Evolutionary conservation across 257 asterid species (phyloP).

Genomic region (Nicotiana paniculata): DNA sequence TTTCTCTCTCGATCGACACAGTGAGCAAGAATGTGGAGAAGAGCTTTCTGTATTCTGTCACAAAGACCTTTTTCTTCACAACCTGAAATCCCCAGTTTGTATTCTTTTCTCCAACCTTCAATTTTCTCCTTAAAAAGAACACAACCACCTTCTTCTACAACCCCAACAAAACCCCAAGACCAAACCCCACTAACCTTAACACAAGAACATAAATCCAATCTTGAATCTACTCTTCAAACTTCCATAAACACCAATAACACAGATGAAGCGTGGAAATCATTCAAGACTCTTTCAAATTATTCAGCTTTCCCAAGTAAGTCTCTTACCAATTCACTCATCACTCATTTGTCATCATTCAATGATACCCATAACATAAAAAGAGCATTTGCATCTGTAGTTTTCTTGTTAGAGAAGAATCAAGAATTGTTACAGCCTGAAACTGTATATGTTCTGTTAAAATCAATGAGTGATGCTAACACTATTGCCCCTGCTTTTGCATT

Average conservation of each 20-base stretch:
- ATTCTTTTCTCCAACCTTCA: constrained; percentile 85
- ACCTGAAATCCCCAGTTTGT: constrained; percentile 52
- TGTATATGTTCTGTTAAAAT: constrained; percentile 48
- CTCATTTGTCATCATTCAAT: constrained; percentile 49
- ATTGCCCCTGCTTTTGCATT: constrained; percentile 84
- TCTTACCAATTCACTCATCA: constrained; percentile 58
- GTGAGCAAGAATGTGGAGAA: constrained; percentile 42
- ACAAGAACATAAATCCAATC: constrained; percentile 39
- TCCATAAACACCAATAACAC: constrained; percentile 48
- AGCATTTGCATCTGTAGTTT: constrained; percentile 72
- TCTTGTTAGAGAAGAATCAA: constrained; percentile 68
- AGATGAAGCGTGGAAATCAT: constrained; percentile 96
- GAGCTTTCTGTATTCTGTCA: constrained; percentile 26
- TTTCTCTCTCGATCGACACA: not conserved
- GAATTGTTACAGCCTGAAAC: constrained; percentile 48
- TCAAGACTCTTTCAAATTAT: constrained; percentile 60
- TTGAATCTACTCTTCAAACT: constrained; percentile 42
- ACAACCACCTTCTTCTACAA: constrained; percentile 9
- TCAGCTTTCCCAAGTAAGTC: constrained; percentile 67
- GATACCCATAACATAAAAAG: constrained; percentile 76
- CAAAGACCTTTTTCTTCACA: constrained; percentile 54
- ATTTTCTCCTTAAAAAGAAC: constrained; percentile 42
- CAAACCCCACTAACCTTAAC: constrained; percentile 30
- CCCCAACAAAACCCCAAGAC: constrained; percentile 21
- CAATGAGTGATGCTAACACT: constrained; percentile 53